These are phyloP conservation scores for Psidium guajava DNA, from an alignment of 345 rosid genomes.

Conservation along the genomic window DNA sequence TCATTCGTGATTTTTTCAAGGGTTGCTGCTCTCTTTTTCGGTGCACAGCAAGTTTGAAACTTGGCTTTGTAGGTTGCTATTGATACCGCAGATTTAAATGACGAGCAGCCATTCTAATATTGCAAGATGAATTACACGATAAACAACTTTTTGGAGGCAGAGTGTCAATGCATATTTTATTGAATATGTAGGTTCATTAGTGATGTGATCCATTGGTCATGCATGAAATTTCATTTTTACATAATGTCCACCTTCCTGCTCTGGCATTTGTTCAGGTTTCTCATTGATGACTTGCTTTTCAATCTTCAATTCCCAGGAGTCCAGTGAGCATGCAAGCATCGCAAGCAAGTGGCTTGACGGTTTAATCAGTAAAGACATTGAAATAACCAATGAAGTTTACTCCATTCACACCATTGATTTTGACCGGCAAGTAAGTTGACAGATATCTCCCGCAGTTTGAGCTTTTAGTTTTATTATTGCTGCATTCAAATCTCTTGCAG, in stretches of 20 bases:
- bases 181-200: not conserved
- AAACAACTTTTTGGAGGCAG: not conserved
- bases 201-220: not conserved
- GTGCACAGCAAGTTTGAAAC: not conserved
- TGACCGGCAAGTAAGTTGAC: slow-evolving; percentile 68
- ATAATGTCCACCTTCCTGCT: not conserved
- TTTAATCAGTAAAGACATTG: slow-evolving; percentile 35
- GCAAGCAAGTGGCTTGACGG: slow-evolving; percentile 83
- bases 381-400: slow-evolving; percentile 66
- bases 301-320: slow-evolving; percentile 21
- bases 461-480: not conserved
- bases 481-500: not conserved
- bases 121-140: not conserved
- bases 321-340: slow-evolving; percentile 18
- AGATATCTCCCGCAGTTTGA: not conserved
- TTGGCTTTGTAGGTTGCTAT: not conserved
- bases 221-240: not conserved
- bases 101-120: not conserved
- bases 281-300: not conserved
- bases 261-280: not conserved
- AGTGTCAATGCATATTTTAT: not conserved
- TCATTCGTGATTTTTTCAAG: no score
- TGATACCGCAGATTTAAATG: not conserved
- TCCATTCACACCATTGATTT: slow-evolving; percentile 50
- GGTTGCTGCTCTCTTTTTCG: no score